phyloP scores from a whole-genome alignment of 306 rosid species.

The Inga leiocalycina region DNA sequence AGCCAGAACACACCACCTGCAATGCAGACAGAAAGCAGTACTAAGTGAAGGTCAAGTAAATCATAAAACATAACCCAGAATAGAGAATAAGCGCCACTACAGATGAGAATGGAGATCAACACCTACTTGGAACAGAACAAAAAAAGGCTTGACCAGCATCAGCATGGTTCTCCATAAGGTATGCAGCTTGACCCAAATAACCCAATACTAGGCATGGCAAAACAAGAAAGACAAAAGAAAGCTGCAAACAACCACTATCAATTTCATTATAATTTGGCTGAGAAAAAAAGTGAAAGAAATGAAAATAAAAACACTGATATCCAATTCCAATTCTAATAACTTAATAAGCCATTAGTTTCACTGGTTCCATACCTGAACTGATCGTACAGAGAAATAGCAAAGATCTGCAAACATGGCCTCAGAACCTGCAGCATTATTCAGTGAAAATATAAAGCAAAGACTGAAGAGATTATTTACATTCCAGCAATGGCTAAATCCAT shows the following conservation, averaged over 20 bases:
- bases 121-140: slow-evolving; percentile 85
- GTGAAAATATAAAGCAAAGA: slow-evolving; percentile 20
- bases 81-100: background rate
- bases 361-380: slow-evolving; percentile 79
- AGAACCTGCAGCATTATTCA: slow-evolving; percentile 69
- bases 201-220: slow-evolving; percentile 94
- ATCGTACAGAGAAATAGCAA: slow-evolving; percentile 90
- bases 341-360: slow-evolving; percentile 21
- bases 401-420: slow-evolving; percentile 99
- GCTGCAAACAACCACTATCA: slow-evolving; percentile 66
- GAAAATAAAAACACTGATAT: slow-evolving; percentile 6
- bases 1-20: slow-evolving; percentile 88
- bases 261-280: slow-evolving; percentile 23
- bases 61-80: slow-evolving; percentile 9
- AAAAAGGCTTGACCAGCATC: slow-evolving; percentile 70
- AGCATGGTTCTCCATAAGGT: slow-evolving; percentile 70
- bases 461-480: slow-evolving; percentile 16
- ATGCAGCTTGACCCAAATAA: slow-evolving; percentile 99
- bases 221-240: slow-evolving; percentile 89
- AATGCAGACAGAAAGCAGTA: slow-evolving; percentile 44
- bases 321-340: background rate
- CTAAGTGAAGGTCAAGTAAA: slow-evolving; percentile 30
- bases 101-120: slow-evolving; percentile 20
- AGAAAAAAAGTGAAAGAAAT: slow-evolving; percentile 12
- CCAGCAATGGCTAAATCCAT: background rate